A percentile compares a stretch with the other conserved stretches of the same genome.
Conservation (phyloP, 129 eudicot species). For the Heracleum sosnowskyi region DNA sequence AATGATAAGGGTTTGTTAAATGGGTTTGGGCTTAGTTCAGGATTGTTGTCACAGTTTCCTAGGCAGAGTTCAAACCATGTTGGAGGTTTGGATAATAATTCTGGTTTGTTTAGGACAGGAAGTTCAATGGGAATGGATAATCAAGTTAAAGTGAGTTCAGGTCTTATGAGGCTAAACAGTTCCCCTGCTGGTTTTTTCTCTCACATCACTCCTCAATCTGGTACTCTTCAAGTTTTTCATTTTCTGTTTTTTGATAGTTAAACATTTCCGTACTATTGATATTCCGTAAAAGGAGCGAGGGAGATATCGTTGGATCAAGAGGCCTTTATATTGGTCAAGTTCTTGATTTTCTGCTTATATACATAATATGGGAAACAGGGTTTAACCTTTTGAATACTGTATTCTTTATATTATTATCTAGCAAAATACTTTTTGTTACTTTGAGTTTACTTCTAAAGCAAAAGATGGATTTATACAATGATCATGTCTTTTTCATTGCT, state of each 20-base stretch:
- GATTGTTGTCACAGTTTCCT: conserved; percentile 39
- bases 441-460: conserved; percentile 20
- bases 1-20: conserved; percentile 23
- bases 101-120: conserved; percentile 19
- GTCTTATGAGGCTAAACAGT: conserved; percentile 66
- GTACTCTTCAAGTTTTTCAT: conserved; percentile 33
- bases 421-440: conserved; percentile 24
- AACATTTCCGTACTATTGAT: no score
- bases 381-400: neutral
- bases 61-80: conserved; percentile 32
- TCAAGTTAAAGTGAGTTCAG: conserved; percentile 37
- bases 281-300: no score
- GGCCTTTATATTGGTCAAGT: no score
- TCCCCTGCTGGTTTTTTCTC: conserved; percentile 91
- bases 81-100: conserved; percentile 20
- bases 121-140: conserved; percentile 29
- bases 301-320: no score
- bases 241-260: neutral
- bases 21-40: conserved; percentile 20
- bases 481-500: no score
- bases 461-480: neutral
- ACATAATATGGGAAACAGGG: neutral
- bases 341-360: no score
- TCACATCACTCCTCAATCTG: conserved; percentile 47
- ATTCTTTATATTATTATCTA: neutral